Evolutionary conservation across 441 rosid species (phyloP).

Genomic region (Melastoma candidum): DNA sequence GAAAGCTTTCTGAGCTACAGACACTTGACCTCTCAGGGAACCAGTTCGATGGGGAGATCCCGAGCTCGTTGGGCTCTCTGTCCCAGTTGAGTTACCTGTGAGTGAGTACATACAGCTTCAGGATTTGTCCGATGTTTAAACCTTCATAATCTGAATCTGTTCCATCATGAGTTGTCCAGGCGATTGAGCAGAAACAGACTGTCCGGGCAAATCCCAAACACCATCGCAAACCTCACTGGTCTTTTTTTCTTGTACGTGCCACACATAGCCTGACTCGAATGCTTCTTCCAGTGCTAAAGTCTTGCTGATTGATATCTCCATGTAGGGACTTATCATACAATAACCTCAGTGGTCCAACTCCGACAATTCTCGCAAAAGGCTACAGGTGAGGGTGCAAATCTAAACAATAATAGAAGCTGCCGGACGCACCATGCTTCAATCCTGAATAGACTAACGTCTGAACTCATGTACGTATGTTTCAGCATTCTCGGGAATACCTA

Average conservation of each 20-base stretch:
- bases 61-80: conserved; percentile 66
- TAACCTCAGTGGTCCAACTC: conserved; percentile 89
- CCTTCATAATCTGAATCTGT: conserved; percentile 15
- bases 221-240: conserved; percentile 72
- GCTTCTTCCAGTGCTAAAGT: neutral
- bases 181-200: conserved; percentile 64
- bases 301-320: neutral
- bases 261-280: neutral
- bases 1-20: conserved; percentile 58
- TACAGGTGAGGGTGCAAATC: conserved; percentile 43
- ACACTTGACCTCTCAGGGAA: conserved; percentile 85
- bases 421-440: neutral
- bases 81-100: conserved; percentile 76
- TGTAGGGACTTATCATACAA: conserved; percentile 83
- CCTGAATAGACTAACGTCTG: too few species aligned
- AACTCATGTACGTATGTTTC: conserved; percentile 12
- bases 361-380: conserved; percentile 69
- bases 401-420: neutral
- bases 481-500: conserved; percentile 62
- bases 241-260: conserved; percentile 73
- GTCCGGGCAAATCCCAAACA: conserved; percentile 64
- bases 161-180: conserved; percentile 40
- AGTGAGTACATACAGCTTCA: conserved; percentile 21
- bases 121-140: conserved; percentile 11
- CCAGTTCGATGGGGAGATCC: conserved; percentile 62